These are phyloP conservation scores for Acanthamoeba rhysodes DNA, from an alignment of 208 protist genomes.

Conservation along the genomic window DNA sequence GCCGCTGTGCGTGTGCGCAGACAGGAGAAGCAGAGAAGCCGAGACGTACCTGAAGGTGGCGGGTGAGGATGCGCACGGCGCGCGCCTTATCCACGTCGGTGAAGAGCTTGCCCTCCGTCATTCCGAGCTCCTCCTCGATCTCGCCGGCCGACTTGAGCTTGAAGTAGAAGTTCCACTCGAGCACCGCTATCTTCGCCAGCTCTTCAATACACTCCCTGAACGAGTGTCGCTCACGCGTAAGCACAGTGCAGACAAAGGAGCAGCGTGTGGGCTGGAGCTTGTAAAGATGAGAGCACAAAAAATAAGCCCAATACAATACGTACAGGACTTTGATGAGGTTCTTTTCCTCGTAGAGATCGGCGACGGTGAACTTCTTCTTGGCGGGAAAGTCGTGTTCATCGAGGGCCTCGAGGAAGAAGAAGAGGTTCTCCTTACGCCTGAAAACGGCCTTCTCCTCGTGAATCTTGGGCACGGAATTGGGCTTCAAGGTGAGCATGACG, in stretches of 20 bases:
- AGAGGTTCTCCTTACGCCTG: conserved; percentile 49
- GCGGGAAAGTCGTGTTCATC: conserved; percentile 33
- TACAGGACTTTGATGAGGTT: conserved; percentile 54
- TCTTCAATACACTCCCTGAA: conserved; percentile 19
- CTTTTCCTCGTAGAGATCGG: conserved; percentile 7
- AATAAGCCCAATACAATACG: not conserved
- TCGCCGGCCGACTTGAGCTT: conserved; percentile 23
- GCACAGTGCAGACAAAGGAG: not conserved
- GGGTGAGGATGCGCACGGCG: not conserved
- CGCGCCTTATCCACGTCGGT: not conserved
- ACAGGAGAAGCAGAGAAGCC: not conserved
- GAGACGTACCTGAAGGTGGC: conserved; percentile 16
- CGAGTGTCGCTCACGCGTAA: not conserved
- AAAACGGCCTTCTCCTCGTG: conserved; percentile 42
- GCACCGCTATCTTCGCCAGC: conserved; percentile 51
- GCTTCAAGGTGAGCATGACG: conserved; percentile 59
- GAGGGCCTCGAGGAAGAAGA: conserved; percentile 66
- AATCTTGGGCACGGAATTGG: conserved; percentile 53
- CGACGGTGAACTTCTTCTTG: conserved; percentile 56
- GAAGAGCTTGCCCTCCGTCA: not conserved
- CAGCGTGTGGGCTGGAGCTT: not conserved
- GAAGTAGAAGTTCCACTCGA: conserved; percentile 44
- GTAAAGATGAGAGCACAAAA: not conserved
- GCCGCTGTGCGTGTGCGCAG: not conserved
- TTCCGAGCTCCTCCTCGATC: conserved; percentile 34